phyloP scores from a whole-genome alignment of 768 basidiomycete species.

The Kwoniella shandongensis region DNA sequence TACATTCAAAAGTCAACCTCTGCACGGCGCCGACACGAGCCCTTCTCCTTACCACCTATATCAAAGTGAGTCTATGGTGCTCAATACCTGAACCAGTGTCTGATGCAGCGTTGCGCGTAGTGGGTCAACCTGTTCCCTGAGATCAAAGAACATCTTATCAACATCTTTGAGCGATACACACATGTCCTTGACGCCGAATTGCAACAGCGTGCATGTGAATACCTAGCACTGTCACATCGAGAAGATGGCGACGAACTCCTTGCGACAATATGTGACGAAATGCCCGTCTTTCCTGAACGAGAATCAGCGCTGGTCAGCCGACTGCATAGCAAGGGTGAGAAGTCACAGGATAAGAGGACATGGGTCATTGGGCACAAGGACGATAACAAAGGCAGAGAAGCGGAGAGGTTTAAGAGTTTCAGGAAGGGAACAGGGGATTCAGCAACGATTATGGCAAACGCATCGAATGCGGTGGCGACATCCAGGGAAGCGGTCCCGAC shows the following conservation, averaged over 20 bases:
- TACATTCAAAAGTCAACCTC: conserved; percentile 93
- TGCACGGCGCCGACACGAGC: conserved; percentile 89
- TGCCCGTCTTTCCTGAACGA: conserved; percentile 96
- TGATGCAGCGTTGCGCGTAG: conserved; percentile 62
- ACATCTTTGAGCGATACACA: conserved; percentile 95
- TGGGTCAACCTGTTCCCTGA: conserved; percentile 99
- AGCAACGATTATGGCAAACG: conserved; percentile 1
- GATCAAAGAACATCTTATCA: conserved; percentile 88
- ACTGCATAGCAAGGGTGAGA: conserved; percentile 82
- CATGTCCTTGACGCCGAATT: conserved; percentile 95
- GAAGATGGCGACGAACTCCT: conserved; percentile 88
- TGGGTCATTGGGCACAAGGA: conserved; percentile 97
- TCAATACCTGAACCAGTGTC: not conserved
- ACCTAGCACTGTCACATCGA: conserved; percentile 78
- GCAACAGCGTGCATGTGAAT: conserved; percentile 98
- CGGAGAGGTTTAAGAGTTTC: conserved; percentile 59
- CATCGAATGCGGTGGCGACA: too few relatives aligned
- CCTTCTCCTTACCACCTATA: conserved; percentile 90
- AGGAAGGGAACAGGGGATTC: conserved; percentile 54
- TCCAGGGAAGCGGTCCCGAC: too few relatives aligned
- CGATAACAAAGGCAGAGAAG: conserved; percentile 74
- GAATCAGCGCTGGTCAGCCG: conserved; percentile 84
- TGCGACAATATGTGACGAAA: conserved; percentile 94
- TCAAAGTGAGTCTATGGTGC: conserved; percentile 60
- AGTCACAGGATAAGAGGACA: conserved; percentile 91